Evolutionary conservation across 192 early-diverging fungal species (phyloP), one percentile per base, ranked within the genome.

Genomic region (Backusella macrospora): DNA sequence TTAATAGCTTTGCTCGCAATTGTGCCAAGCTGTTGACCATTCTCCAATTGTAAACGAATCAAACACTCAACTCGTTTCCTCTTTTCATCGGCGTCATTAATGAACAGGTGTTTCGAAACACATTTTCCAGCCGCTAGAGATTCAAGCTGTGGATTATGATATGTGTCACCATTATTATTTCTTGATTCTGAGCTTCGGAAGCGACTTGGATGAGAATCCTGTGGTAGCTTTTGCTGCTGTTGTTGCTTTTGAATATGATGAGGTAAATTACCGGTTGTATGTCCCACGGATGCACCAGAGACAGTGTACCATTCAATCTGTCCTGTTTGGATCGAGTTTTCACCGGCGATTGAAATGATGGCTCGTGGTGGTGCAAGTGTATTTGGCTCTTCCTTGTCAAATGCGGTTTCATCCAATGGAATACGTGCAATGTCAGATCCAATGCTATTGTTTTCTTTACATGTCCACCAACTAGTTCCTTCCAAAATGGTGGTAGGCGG

Each of bases 31-130:
- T 84, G 79, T 10, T 89, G 70, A 46, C 88, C 89, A 14, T 87
- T 80, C n/a, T 88, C 89, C 73, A 89, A 82, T 70, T 91, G 86
- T 74, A 94, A 81, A n/a, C 90, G 86, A 42, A 94, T 91, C 23
- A 90, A 75, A 42, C 92, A 90, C 40, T 93, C 85, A 0, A 94
- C 93, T 34, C 85, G 87, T 74, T 94, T 94, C 72, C 91, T 86
- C 79, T 94, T 93, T 72, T 92, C 90, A 73, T 96, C 95, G 5
- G 90, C 90, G 73, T 93, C 93, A 80, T 92, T 93, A 71, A 96
- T 93, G 76, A 89, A 94, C 64, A 96, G 78, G 68, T 95, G 92
- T 80, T 92, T 92, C 46, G 91, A 91, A 6, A 95, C 91, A 74
- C 87, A 92, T 71, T 90, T 89, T 1, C 93, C 93, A 15, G 88